Conservation (phyloP, 345 rosid genomes). For the Cardiospermum halicacabum region DNA sequence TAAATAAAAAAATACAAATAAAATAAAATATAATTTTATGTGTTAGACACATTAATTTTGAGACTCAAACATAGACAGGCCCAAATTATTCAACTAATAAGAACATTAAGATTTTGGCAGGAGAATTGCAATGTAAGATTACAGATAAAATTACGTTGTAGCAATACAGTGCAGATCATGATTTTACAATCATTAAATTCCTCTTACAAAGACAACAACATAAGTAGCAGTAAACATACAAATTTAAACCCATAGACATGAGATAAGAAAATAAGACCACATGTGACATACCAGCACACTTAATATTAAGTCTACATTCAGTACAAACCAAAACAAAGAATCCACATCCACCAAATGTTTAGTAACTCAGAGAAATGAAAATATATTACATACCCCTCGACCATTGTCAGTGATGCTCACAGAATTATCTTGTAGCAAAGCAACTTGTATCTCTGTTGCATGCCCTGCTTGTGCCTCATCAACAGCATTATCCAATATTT, state of each 20-base stretch:
- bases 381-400: constrained; percentile 74
- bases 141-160: background rate
- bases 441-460: constrained; percentile 69
- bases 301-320: background rate
- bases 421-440: constrained; percentile 69
- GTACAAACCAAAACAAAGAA: too few relatives aligned
- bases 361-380: background rate
- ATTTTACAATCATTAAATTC: background rate
- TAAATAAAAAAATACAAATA: background rate
- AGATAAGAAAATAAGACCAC: background rate
- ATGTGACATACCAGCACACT: background rate
- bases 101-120: background rate
- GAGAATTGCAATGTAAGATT: background rate
- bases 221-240: background rate
- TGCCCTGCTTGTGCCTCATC: constrained; percentile 99
- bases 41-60: background rate
- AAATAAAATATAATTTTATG: background rate
- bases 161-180: background rate
- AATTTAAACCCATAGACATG: background rate
- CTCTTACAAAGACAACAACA: background rate
- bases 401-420: constrained; percentile 90
- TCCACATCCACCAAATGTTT: background rate
- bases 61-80: background rate
- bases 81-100: background rate
- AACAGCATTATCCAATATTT: constrained; percentile 92